Percentiles rank a stretch among this genome's conserved stretches.
Conservation (phyloP, 1,139 yeast species). For the Taphrina pruni region DNA sequence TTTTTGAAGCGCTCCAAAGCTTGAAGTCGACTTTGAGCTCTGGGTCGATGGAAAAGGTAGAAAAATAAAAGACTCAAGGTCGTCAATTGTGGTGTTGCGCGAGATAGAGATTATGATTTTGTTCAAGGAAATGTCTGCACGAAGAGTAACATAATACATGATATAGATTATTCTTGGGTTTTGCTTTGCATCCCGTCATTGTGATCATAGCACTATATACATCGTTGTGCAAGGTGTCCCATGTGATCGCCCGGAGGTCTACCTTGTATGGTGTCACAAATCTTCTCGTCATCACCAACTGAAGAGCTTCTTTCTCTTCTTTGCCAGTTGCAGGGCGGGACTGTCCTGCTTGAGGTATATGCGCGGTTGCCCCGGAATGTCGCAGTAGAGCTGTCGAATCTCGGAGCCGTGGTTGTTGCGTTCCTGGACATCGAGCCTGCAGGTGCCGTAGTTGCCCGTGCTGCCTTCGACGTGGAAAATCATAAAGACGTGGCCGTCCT, state of each 20-base stretch:
- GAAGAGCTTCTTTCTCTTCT: conserved; percentile 17
- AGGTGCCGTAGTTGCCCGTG: conserved; percentile 37
- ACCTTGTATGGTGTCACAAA: not conserved
- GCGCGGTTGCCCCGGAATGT: conserved; percentile 27
- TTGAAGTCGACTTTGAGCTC: not conserved
- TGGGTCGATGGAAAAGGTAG: not conserved
- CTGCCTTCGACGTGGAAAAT: conserved; percentile 29
- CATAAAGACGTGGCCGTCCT: conserved; percentile 38
- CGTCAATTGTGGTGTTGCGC: too few relatives aligned
- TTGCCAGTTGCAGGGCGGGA: not conserved
- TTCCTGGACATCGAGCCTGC: conserved; percentile 37
- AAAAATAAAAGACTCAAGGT: too few relatives aligned
- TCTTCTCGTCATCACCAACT: conserved; percentile 5
- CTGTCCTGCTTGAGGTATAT: conserved; percentile 27
- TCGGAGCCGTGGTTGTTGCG: conserved; percentile 17
- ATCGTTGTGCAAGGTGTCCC: not conserved
- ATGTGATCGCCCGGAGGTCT: not conserved
- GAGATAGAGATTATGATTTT: too few relatives aligned
- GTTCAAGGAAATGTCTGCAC: too few relatives aligned
- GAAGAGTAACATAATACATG: not conserved
- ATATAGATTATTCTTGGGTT: not conserved
- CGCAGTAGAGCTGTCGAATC: conserved; percentile 33
- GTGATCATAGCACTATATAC: not conserved
- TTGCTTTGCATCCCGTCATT: not conserved
- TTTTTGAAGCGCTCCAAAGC: conserved; percentile 62